Conservation (phyloP, 1,284 basidiomycete genomes). For the Ganoderma lucidum region DNA sequence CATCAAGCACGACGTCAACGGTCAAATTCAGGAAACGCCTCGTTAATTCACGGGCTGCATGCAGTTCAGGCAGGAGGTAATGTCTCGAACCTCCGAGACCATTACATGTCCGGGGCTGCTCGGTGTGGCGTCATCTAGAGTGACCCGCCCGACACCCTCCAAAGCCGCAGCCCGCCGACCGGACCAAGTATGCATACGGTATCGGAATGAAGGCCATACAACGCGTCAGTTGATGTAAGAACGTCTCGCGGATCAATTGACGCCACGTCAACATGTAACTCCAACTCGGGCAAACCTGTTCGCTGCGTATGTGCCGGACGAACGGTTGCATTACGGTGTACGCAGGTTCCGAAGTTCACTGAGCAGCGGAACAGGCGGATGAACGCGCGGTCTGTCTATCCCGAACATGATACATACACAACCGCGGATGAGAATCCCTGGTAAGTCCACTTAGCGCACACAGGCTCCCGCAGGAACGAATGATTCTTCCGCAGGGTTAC, state of each 20-base stretch:
- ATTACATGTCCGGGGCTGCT: neutral
- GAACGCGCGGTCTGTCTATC: neutral
- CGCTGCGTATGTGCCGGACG: neutral
- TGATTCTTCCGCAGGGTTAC: neutral
- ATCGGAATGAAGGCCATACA: neutral
- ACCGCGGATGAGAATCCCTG: neutral
- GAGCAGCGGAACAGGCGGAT: neutral
- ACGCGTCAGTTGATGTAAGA: neutral
- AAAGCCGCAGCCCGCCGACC: neutral
- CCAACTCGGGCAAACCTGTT: neutral
- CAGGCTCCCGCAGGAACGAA: neutral
- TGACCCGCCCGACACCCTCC: neutral
- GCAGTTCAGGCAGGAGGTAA: no score
- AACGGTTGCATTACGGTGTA: neutral
- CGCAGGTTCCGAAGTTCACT: neutral
- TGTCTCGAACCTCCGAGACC: neutral
- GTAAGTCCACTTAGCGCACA: neutral
- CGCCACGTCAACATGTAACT: slow-evolving; percentile 7
- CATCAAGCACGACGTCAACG: slow-evolving; percentile 1
- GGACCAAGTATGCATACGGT: neutral
- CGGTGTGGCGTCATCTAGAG: neutral
- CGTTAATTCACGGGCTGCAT: neutral
- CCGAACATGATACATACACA: neutral
- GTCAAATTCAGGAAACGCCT: slow-evolving; percentile 8
- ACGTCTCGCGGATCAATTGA: neutral